Percentiles rank a stretch among this genome's conserved stretches.
Conservation (phyloP, 2,329 filamentous ascomycete species). For the Cordyceps pruinosa region DNA sequence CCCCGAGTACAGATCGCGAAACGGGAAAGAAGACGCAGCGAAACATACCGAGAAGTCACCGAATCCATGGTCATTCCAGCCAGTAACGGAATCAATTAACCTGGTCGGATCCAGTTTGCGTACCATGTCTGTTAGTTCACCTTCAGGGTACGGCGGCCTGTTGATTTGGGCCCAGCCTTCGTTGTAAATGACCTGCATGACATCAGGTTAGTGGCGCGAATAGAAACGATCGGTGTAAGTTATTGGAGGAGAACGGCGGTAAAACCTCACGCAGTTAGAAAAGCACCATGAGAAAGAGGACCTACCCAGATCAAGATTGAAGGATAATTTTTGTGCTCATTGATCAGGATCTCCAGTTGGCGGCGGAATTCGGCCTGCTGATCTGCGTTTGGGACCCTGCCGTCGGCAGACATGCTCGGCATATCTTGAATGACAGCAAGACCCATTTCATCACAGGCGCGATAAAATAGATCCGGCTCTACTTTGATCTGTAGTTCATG, state of each 20-base stretch:
- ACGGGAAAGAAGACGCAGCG: not conserved
- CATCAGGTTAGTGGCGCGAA: not conserved
- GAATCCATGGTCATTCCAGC: constrained; percentile 62
- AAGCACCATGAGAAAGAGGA: not conserved
- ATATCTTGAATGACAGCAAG: constrained; percentile 66
- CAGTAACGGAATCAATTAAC: constrained; percentile 55
- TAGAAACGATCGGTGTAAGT: too few relatives aligned
- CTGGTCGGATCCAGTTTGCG: constrained; percentile 54
- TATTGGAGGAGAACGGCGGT: too few relatives aligned
- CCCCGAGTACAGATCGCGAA: not conserved
- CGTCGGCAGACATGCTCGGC: constrained; percentile 46
- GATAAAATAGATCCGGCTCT: constrained; percentile 60
- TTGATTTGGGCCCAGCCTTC: constrained; percentile 62
- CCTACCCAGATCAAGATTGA: constrained; percentile 58
- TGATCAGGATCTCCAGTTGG: constrained; percentile 54
- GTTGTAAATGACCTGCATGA: constrained; percentile 55
- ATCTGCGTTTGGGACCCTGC: constrained; percentile 30
- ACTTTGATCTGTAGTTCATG: constrained; percentile 49
- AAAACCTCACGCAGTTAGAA: not conserved
- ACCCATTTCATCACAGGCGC: constrained; percentile 59
- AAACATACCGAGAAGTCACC: constrained; percentile 49
- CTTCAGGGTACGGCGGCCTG: constrained; percentile 45
- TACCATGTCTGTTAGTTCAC: constrained; percentile 47
- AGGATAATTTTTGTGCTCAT: constrained; percentile 57
- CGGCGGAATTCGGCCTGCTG: constrained; percentile 60